Evolutionary conservation across 805 yeast genomes (phyloP), one percentile per base, ranked within the genome.

Genomic region (Wickerhamiella sergipiensis): DNA sequence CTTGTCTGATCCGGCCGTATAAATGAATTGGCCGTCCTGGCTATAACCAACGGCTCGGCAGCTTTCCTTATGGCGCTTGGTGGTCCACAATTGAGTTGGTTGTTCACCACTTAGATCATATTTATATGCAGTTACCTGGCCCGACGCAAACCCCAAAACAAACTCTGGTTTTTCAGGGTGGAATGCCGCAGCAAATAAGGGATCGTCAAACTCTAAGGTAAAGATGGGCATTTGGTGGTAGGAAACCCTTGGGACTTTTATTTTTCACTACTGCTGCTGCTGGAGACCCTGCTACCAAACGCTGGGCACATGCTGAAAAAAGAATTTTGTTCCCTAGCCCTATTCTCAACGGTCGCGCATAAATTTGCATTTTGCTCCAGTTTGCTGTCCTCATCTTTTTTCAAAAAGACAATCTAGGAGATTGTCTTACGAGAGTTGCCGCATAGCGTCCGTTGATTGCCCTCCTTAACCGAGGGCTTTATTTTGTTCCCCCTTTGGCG

Each of bases 21-120:
- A 85, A 0, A 88, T 73, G n/a, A 74, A 74, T 6, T 67, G 63
- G 2, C 87, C 87, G 1, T 75, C 70, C 38, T 79, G 77, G 53
- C 80, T 85, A 64, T 86, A 81, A 7, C 77, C 69, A 2, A 85
- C 68, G 3, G 83, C 77, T 43, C 98, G 70, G 53, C 95, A 86
- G 56, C 95, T 82, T 1, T 87, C 89, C 64, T 87, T 88, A 63
- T 90, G 97, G 62, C 97, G 76, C 60, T 78, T 85, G 0, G 97
- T 89, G 50, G 82, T 77, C 98, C 98, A 90, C 18, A 70, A 48
- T 18, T 52, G 54, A 10, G 56, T 57, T 12, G 64, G 65, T 5
- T 60, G 62, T 22, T 60, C 47, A 24, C 50, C 75, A 22, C 81
- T 66, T 39, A 59, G 57, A 1, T 69, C 74, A 57, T 88, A 89